Evolutionary conservation across 306 rosid species (phyloP).

Genomic region (Acacia crassicarpa): DNA sequence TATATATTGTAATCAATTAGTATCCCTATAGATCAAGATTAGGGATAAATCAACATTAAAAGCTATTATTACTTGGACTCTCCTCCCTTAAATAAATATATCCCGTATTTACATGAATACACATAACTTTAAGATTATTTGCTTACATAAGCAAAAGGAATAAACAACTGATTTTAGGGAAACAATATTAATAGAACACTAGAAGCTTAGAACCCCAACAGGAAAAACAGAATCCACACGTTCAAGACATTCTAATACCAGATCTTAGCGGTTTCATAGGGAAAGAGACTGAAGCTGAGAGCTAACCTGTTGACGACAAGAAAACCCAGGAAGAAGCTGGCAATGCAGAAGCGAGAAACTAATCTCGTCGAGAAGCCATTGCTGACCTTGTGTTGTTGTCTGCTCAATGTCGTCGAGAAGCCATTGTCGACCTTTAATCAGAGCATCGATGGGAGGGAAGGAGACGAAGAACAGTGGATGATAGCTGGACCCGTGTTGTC

Average conservation of each 20-base stretch:
- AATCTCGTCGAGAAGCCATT: slow-evolving; percentile 8
- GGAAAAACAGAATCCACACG: background rate
- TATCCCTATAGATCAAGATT: too few species aligned
- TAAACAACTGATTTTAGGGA: background rate
- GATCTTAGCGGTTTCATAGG: background rate
- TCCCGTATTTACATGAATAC: too few species aligned
- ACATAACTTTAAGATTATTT: too few species aligned
- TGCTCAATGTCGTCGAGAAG: background rate
- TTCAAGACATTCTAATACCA: background rate
- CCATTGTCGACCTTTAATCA: too few species aligned
- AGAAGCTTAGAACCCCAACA: background rate
- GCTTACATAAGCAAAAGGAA: background rate
- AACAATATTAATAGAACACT: background rate
- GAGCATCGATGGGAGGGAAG: too few species aligned
- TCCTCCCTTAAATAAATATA: too few species aligned
- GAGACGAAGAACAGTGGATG: too few species aligned
- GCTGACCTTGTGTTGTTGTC: background rate
- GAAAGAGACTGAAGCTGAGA: background rate
- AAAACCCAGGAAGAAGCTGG: slow-evolving; percentile 7
- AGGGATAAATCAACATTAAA: too few species aligned
- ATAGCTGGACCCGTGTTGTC: too few species aligned
- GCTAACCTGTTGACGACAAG: slow-evolving; percentile 1
- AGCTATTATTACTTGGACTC: too few species aligned
- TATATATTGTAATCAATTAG: too few species aligned
- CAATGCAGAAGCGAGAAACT: slow-evolving; percentile 5